These are phyloP conservation scores for Diaporthe sp. DNA, from an alignment of 2,329 filamentous ascomycete genomes.

Conservation along the genomic window DNA sequence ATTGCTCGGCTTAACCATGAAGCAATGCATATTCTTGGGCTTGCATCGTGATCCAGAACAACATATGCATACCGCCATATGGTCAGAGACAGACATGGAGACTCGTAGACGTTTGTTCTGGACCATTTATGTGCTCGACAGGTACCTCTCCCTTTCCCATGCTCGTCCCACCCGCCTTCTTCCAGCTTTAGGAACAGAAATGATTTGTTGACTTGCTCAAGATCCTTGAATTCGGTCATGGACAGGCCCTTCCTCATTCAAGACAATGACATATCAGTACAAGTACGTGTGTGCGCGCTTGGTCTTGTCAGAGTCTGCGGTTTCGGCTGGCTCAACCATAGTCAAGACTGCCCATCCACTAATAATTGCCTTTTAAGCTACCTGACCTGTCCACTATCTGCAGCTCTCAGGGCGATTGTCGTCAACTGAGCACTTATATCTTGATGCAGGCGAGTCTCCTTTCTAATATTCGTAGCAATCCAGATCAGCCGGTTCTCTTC, in stretches of 20 bases:
- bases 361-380: background rate
- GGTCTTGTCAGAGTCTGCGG: no score
- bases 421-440: background rate
- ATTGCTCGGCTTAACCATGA: background rate
- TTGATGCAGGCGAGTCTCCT: background rate
- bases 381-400: background rate
- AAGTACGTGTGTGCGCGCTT: conserved; percentile 1
- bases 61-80: conserved; percentile 7
- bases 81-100: background rate
- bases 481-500: background rate
- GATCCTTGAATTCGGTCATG: background rate
- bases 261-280: conserved; percentile 8
- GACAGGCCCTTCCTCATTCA: conserved; percentile 6
- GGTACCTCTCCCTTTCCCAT: background rate
- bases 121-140: background rate
- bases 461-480: conserved; percentile 1
- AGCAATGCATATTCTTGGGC: background rate
- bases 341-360: background rate
- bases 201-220: background rate
- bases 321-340: background rate
- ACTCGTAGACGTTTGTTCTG: conserved; percentile 10
- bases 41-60: conserved; percentile 2
- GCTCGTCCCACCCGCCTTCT: background rate
- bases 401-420: background rate
- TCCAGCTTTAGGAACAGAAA: no score